phyloP scores from a whole-genome alignment of 2,329 filamentous ascomycete species.

The Fusarium sp. region DNA sequence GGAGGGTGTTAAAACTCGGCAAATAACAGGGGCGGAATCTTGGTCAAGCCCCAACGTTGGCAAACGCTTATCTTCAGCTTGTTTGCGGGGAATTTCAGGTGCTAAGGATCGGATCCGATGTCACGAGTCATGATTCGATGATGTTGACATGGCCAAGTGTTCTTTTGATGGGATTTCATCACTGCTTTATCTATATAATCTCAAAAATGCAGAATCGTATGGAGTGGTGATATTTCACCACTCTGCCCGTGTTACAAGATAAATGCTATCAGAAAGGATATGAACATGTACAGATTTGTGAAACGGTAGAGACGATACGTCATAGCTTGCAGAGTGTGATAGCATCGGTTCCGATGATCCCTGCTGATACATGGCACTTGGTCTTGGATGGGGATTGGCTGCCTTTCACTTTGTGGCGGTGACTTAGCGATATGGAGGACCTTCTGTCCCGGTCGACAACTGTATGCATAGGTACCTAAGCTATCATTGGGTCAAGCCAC shows the following conservation, averaged over 20 bases:
- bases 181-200: neutral
- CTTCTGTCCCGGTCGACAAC: too few species aligned
- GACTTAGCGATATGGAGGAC: neutral
- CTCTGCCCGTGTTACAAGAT: neutral
- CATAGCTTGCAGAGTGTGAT: neutral
- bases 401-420: constrained; percentile 12
- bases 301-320: neutral
- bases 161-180: neutral
- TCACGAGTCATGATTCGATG: neutral
- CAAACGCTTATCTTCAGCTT: constrained; percentile 25
- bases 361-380: neutral
- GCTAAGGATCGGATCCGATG: constrained; percentile 35
- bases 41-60: neutral
- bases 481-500: neutral
- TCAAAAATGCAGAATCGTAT: too few species aligned
- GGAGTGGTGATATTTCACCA: too few species aligned
- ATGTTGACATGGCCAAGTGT: neutral
- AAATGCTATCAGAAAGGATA: neutral
- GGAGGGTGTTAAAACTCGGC: constrained; percentile 8
- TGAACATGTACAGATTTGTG: neutral
- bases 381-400: neutral
- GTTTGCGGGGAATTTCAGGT: constrained; percentile 3
- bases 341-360: constrained; percentile 39
- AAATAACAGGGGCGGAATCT: constrained; percentile 24
- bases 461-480: too few species aligned